Evolutionary conservation across 2,329 filamentous ascomycete genomes (phyloP).

Genomic region (Trichoderma semiorbis): DNA sequence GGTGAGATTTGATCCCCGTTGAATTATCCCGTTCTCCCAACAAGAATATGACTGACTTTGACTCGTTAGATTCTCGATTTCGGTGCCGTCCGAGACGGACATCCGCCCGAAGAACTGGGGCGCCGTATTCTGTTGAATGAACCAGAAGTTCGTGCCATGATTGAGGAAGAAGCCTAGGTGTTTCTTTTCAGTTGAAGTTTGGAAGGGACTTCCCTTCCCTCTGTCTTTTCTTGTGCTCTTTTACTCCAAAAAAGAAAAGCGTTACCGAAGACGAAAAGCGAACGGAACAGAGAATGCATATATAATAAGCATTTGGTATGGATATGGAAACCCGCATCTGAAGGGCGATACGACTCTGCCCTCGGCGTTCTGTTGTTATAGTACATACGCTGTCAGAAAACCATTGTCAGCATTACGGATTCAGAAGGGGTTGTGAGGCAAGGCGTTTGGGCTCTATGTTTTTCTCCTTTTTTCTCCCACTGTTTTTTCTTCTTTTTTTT

Average conservation of each 20-base stretch:
- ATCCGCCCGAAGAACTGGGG: conserved; percentile 72
- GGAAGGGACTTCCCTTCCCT: background rate
- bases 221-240: background rate
- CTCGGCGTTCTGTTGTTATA: conserved; percentile 20
- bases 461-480: background rate
- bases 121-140: conserved; percentile 68
- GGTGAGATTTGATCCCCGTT: conserved; percentile 52
- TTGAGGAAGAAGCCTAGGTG: conserved; percentile 42
- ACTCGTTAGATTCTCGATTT: conserved; percentile 83
- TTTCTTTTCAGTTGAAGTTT: background rate
- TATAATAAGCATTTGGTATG: conserved; percentile 18
- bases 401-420: conserved; percentile 16
- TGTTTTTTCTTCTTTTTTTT: background rate
- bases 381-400: conserved; percentile 10
- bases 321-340: conserved; percentile 18
- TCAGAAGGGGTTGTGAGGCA: background rate
- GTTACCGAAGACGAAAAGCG: conserved; percentile 9
- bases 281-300: conserved; percentile 19
- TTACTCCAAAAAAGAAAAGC: background rate
- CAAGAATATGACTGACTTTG: background rate
- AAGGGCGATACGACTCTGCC: conserved; percentile 20
- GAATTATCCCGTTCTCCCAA: background rate
- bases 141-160: conserved; percentile 49
- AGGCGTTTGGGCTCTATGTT: conserved; percentile 2
- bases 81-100: conserved; percentile 85